Evolutionary conservation across 495 filamentous ascomycete species (phyloP), one percentile per base, ranked within the genome.

Genomic region (Lichenothelia convexa): DNA sequence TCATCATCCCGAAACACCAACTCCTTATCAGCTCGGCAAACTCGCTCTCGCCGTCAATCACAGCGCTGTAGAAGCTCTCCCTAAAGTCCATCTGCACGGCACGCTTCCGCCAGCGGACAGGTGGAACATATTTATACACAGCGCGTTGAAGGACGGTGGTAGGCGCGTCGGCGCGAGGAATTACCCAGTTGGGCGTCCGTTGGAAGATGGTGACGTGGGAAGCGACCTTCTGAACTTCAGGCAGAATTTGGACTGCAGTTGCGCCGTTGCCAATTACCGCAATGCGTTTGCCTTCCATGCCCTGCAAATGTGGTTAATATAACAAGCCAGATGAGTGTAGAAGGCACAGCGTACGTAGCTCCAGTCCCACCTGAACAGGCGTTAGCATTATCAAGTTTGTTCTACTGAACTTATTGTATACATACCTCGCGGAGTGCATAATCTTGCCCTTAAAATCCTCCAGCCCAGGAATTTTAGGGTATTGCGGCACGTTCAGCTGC

Each of bases 221-320:
- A 30, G 65, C 63, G 4, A 65, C 41, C 33, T 67, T 68, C 32
- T 70, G 68, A 19, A 80, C 57, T 30, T 65, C 67, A 11, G 78
- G 74, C 17, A 77, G 61, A 43, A 82, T 78, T 47, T 82, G 78
- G n/a, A 70, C 74, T 7, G 68, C 69, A 13, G 74, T 79, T 15
- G 76, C 73, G 17, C 77, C 55, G 39, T 50, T 57, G 4, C 55
- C 55, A 17, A 59, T 45, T 20, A 59, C 34, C 2, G 51, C 70
- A 23, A 75, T 59, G 34, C 51, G 58, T 50, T 73, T 73, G 38
- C 46, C 55, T 30, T 61, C 56, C 18, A 68, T 50, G 44, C 63
- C n/a, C n/a, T n/a, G n/a, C n/a, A n/a, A n/a, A n/a, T n/a, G n/a
- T n/a, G n/a, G n/a, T n/a, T n/a, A n/a, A n/a, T n/a, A n/a, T n/a